Evolutionary conservation across 805 yeast species (phyloP).

Genomic region (Kluyveromyces nonfermentans): DNA sequence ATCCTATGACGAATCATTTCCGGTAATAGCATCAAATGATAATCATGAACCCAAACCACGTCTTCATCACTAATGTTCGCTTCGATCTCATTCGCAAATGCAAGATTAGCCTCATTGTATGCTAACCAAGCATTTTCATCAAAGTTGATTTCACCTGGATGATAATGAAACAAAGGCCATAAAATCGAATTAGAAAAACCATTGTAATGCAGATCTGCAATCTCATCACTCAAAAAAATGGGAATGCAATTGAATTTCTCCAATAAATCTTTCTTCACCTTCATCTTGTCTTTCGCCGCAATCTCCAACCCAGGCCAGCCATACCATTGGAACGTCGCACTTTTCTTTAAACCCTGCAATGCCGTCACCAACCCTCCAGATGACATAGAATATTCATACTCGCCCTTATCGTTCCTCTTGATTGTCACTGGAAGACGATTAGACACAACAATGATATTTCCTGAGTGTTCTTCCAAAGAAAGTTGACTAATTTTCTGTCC

Average conservation of each 20-base stretch:
- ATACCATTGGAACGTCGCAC: slow-evolving; percentile 86
- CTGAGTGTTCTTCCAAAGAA: slow-evolving; percentile 21
- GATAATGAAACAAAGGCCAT: slow-evolving; percentile 98
- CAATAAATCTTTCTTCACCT: slow-evolving; percentile 60
- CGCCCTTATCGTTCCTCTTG: slow-evolving; percentile 47
- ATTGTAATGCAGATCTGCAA: slow-evolving; percentile 93
- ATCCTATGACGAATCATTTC: slow-evolving; percentile 67
- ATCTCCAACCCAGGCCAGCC: slow-evolving; percentile 97
- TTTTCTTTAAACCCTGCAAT: slow-evolving; percentile 77
- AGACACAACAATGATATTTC: slow-evolving; percentile 84
- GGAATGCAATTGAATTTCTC: slow-evolving; percentile 85
- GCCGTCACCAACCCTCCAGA: slow-evolving; percentile 98
- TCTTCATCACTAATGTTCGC: slow-evolving; percentile 70
- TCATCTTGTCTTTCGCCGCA: slow-evolving; percentile 62
- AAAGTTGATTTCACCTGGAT: slow-evolving; percentile 97
- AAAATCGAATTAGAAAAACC: slow-evolving; percentile 90
- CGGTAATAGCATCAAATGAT: slow-evolving; percentile 92
- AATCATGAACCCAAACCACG: slow-evolving; percentile 95
- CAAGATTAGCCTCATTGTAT: slow-evolving; percentile 81
- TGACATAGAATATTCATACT: slow-evolving; percentile 81
- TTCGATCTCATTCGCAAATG: slow-evolving; percentile 69
- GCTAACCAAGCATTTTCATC: slow-evolving; percentile 98
- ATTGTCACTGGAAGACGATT: slow-evolving; percentile 94
- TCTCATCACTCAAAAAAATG: slow-evolving; percentile 73
- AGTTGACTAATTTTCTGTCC: neutral